phyloP scores from a whole-genome alignment of 1,139 yeast genomes.

The Taphrina deformans region DNA sequence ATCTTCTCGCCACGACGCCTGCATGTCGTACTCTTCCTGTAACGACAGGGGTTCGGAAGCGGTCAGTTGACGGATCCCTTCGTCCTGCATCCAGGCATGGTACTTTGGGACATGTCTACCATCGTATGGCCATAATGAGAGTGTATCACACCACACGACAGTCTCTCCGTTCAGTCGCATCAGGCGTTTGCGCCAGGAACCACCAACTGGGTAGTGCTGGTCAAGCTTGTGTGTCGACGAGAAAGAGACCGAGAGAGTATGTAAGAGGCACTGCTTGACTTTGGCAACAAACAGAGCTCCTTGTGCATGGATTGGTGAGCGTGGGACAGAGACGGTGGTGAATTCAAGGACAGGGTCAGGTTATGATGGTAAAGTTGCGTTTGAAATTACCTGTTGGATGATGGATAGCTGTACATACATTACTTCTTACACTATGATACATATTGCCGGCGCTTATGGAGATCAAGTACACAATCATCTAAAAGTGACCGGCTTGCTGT shows the following conservation, averaged over 20 bases:
- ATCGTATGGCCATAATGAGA: constrained; percentile 28
- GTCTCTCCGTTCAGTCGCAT: constrained; percentile 20
- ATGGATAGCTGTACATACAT: no score
- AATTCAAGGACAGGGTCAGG: background rate
- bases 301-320: background rate
- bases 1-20: constrained; percentile 30
- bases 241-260: no score
- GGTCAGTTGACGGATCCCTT: constrained; percentile 22
- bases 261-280: no score
- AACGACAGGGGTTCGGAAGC: constrained; percentile 33
- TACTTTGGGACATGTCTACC: constrained; percentile 25
- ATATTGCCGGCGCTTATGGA: no score
- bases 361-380: no score
- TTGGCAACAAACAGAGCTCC: no score
- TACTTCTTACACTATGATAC: no score
- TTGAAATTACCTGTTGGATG: no score
- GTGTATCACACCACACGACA: background rate
- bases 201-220: no score
- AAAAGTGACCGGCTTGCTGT: constrained; percentile 11
- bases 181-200: no score
- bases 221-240: no score
- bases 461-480: background rate
- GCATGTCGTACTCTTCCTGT: constrained; percentile 35
- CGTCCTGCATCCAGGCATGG: constrained; percentile 33
- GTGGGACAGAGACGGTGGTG: no score